phyloP scores from a whole-genome alignment of 352 stramenopile genomes.

The Phytophthora sp. region DNA sequence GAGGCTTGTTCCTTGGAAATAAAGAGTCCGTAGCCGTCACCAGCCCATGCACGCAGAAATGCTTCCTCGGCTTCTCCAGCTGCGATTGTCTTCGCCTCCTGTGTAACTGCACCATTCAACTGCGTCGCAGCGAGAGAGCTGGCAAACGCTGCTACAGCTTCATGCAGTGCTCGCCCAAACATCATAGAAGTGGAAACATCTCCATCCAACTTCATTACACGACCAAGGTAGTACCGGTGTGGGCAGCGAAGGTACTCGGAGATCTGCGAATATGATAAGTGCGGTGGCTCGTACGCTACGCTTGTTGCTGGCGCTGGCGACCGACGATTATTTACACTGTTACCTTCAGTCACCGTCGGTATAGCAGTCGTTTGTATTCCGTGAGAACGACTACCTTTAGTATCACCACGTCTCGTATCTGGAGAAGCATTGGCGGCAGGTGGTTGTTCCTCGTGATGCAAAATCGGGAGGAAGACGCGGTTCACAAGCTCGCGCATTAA shows the following conservation, averaged over 20 bases:
- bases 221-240: constrained; percentile 79
- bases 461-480: constrained; percentile 44
- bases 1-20: constrained; percentile 40
- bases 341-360: too few relatives aligned
- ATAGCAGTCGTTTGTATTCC: background rate
- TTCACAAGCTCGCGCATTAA: constrained; percentile 34
- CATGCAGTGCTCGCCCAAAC: constrained; percentile 75
- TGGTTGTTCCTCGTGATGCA: constrained; percentile 10
- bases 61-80: constrained; percentile 30
- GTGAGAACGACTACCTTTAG: background rate
- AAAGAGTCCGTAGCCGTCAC: constrained; percentile 49
- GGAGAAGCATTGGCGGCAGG: background rate
- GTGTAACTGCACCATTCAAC: constrained; percentile 1
- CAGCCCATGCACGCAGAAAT: constrained; percentile 36
- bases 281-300: constrained; percentile 49
- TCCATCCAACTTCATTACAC: constrained; percentile 61
- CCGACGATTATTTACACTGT: background rate
- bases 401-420: background rate
- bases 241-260: constrained; percentile 82
- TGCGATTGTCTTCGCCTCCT: constrained; percentile 20
- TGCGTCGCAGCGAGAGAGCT: constrained; percentile 27
- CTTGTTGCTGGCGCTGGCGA: constrained; percentile 10
- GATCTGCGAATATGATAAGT: constrained; percentile 87
- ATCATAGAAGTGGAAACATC: constrained; percentile 69
- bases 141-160: constrained; percentile 67